Conservation (phyloP, 2,329 filamentous ascomycete genomes). For the Falciphora oryzae region DNA sequence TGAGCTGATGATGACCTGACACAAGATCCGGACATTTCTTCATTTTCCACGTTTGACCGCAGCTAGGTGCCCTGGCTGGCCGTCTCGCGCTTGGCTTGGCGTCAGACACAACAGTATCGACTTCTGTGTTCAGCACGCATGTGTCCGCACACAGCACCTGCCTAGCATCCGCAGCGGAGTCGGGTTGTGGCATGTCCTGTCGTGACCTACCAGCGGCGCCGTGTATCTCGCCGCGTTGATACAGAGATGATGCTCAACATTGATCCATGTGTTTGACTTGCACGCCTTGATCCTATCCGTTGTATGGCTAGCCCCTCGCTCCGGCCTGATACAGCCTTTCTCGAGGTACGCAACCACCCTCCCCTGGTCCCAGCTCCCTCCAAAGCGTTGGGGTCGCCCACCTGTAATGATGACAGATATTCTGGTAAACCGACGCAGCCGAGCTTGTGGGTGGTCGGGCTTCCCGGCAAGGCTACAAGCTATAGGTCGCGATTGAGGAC, state of each 20-base stretch:
- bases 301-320: not conserved
- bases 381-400: not conserved
- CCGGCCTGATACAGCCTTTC: not conserved
- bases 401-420: not conserved
- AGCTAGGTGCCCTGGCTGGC: not conserved
- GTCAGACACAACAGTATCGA: not conserved
- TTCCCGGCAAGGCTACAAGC: not conserved
- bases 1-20: constrained; percentile 65
- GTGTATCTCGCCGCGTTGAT: too few relatives aligned
- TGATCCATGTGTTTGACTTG: not conserved
- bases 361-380: not conserved
- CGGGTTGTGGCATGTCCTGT: not conserved
- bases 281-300: not conserved
- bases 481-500: constrained; percentile 5
- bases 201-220: too few relatives aligned
- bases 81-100: too few relatives aligned
- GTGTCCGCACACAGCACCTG: too few relatives aligned
- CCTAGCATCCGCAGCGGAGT: not conserved
- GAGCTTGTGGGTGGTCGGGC: not conserved
- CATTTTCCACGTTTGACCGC: not conserved
- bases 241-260: too few relatives aligned
- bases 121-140: not conserved
- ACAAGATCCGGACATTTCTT: constrained; percentile 49
- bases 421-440: constrained; percentile 8
- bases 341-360: not conserved